Evolutionary conservation across 495 filamentous ascomycete genomes (phyloP).

Genomic region (Lichenothelia convexa): DNA sequence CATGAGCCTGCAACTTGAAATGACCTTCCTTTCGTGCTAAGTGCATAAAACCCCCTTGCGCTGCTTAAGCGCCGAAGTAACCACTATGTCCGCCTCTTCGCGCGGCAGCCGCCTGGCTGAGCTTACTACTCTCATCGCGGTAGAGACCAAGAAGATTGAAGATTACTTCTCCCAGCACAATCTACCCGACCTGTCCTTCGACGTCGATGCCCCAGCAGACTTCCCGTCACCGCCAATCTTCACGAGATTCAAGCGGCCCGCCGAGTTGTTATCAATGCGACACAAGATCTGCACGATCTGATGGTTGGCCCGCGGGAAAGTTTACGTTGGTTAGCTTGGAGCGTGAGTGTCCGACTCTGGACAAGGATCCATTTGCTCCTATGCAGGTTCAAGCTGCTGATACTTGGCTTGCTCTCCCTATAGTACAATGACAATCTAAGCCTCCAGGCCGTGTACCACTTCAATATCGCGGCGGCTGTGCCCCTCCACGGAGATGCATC

Average conservation of each 20-base stretch:
- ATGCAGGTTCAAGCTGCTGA: not conserved
- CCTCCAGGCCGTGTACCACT: slow-evolving; percentile 3
- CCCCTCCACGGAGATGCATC: not conserved
- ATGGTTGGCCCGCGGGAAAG: slow-evolving; percentile 6
- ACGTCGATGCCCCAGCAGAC: slow-evolving; percentile 5
- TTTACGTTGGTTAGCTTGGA: slow-evolving; percentile 5
- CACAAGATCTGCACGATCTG: slow-evolving; percentile 5
- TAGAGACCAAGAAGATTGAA: slow-evolving; percentile 6
- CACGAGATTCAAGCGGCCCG: slow-evolving; percentile 3
- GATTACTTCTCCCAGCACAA: slow-evolving; percentile 4
- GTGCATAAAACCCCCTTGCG: too few species aligned
- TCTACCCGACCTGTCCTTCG: slow-evolving; percentile 5
- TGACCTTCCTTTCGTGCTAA: too few species aligned
- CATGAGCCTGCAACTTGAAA: too few species aligned
- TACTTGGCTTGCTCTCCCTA: not conserved
- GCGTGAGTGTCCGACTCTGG: not conserved
- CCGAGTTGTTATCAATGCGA: slow-evolving; percentile 1
- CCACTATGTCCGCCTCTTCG: not conserved
- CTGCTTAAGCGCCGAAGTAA: too few species aligned
- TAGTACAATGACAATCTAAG: slow-evolving; percentile 5
- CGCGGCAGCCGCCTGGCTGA: not conserved
- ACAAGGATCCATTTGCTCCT: not conserved
- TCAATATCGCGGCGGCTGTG: slow-evolving; percentile 3
- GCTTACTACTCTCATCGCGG: slow-evolving; percentile 2
- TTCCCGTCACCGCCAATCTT: not conserved